Base-by-base conservation (phyloP, 371 early-diverging fungal genomes). In the Saksenaea oblongispora region DNA sequence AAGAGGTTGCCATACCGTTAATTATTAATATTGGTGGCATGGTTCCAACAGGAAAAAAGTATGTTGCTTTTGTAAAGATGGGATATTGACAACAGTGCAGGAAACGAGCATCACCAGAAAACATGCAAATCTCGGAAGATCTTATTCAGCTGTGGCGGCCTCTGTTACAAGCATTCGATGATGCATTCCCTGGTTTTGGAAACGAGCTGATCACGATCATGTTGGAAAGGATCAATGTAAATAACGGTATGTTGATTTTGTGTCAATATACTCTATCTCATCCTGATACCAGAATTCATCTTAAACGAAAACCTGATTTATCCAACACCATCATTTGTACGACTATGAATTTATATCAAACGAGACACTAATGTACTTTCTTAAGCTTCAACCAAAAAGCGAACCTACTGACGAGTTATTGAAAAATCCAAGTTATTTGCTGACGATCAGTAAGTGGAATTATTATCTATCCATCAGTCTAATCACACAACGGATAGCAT, bases 1-100 rank as follows among this genome's bases (percentile, higher is more conserved):
- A 55, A 22, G 64, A 64, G 18, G 65, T 61, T n/a, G 41, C 75
- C 3, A 63, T 83, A 22, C 72, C 79, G 0, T 41, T 76, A 9
- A 53, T 83, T n/a, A 51, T 83, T n/a, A 70, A 74, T 13, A 53
- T 65, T 0, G 83, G 83, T n/a, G 71, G 75, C 26, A 61, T 83
- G 34, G 74, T 80, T 0, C 83, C 83, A n/a, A 59, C 67, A 17
- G 70, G 73, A 5, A 84, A 81, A 68, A 76, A 73, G 77, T 75
- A 73, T 66, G 67, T 27, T 17, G 9, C 8, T 5, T 14, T 36
- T 24, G 14, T 27, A 22, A 0, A 27, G 3, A 36, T 15, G 27
- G 11, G 7, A 9, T 36, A 54, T 37, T 44, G 34, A 56, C 13
- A 34, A 5, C 5, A 28, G 4, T 18, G 28, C 64, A 79, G 80